These are phyloP conservation scores for Juglanconis sp. DNA, from an alignment of 2,329 filamentous ascomycete genomes.

Conservation along the genomic window DNA sequence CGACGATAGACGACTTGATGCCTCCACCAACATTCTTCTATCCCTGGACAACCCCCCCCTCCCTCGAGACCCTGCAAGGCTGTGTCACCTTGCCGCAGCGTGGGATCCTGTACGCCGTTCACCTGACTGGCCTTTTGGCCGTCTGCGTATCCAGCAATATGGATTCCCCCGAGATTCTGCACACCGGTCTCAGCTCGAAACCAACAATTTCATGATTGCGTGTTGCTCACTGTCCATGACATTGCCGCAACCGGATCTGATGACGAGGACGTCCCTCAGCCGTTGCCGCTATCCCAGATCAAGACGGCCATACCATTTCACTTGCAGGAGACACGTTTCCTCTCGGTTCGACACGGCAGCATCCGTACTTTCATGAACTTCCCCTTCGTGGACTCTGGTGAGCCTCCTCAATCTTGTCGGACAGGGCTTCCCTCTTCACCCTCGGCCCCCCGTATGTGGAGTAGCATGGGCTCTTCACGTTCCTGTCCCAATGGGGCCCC, in stretches of 20 bases:
- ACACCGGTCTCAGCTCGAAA: background rate
- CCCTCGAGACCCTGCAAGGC: background rate
- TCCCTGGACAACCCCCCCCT: background rate
- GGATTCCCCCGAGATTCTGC: background rate
- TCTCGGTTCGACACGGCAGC: background rate
- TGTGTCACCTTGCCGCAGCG: conserved; percentile 1
- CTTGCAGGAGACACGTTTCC: background rate
- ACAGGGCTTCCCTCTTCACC: background rate
- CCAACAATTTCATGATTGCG: background rate
- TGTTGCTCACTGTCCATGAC: background rate
- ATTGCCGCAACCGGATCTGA: background rate
- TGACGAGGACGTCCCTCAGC: background rate
- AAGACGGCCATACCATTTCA: background rate
- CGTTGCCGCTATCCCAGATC: background rate
- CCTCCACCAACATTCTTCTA: conserved; percentile 1
- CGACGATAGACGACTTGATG: conserved; percentile 7
- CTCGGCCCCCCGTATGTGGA: background rate
- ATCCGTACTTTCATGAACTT: background rate
- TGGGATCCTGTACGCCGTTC: background rate
- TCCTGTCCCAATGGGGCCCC: background rate
- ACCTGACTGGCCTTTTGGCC: background rate
- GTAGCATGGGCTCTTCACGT: background rate
- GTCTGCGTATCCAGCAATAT: background rate
- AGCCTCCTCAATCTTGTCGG: background rate
- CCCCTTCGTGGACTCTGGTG: background rate